Evolutionary conservation across 140 eudicot genomes (phyloP), one percentile per base, ranked within the genome.

Genomic region (Cichorium intybus): DNA sequence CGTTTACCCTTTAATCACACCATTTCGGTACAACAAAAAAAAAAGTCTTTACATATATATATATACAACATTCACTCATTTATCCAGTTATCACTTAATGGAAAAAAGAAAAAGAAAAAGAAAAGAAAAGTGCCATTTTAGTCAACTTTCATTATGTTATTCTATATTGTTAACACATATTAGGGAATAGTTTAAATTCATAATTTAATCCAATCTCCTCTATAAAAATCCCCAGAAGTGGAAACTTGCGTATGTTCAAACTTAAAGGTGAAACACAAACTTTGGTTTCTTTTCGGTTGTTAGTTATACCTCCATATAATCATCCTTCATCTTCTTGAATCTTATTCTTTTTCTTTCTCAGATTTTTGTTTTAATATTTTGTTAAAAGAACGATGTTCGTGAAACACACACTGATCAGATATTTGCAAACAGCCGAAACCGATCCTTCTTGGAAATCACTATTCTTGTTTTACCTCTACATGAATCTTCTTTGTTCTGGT

Each of bases 401-500:
- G 75, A 80, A 73, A 47, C 74, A 58, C 65, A 53, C 79, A 67
- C 66, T 57, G 70, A 75, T 72, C n/a, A 69, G 83, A 57, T 74
- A 70, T 70, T 56, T 68, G 78, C 74, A 73, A 46, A 75, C 82
- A 20, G 75, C 61, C 69, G 77, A 81, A 75, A 75, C 72, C 14
- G 72, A 71, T 69, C 72, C 83, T 72, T 64, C 72, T 50, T 85
- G 88, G 88, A 79, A 81, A 59, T 72, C 75, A 74, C 60, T 81
- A 68, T 62, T 74, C 70, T 81, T 85, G 77, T 78, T 85, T 74
- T 78, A 58, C 54, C 70, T 81, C 37, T 77, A 60, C 54, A 80
- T 64, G 68, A 74, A 64, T 33, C 85, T 74, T 72, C 61, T 80
- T 35, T 76, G 85, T 73, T 77, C 72, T 29, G 86, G 82, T 20